Percentiles rank a stretch among this genome's conserved stretches.
These are phyloP conservation scores for Passiflora organensis DNA, from an alignment of 345 rosid genomes.

Conservation along the genomic window DNA sequence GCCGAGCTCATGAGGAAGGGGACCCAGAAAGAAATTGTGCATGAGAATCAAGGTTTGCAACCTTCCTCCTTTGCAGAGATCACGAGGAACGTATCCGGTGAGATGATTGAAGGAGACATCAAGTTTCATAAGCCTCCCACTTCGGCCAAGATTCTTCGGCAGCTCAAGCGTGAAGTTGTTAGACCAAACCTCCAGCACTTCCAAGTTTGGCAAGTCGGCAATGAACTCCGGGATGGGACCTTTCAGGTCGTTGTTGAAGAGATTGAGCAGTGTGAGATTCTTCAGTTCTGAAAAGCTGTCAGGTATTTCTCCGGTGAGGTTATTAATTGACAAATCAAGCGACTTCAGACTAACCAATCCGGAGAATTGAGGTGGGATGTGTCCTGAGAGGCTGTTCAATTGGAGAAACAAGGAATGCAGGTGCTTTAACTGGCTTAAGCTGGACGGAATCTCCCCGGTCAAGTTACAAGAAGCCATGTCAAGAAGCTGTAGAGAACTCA, in stretches of 20 bases:
- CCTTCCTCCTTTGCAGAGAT: slow-evolving; percentile 62
- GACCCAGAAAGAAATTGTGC: slow-evolving; percentile 64
- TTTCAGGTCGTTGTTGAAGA: slow-evolving; percentile 56
- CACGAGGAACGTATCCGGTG: slow-evolving; percentile 62
- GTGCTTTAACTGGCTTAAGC: slow-evolving; percentile 47
- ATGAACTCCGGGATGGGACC: slow-evolving; percentile 63
- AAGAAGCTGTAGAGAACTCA: slow-evolving; percentile 48
- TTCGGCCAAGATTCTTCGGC: slow-evolving; percentile 67
- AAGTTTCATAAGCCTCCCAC: slow-evolving; percentile 45
- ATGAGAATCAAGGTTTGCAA: slow-evolving; percentile 49
- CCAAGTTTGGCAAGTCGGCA: slow-evolving; percentile 64
- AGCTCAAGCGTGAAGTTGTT: slow-evolving; percentile 66
- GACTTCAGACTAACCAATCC: slow-evolving; percentile 56
- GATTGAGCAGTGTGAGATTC: slow-evolving; percentile 49
- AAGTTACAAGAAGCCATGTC: slow-evolving; percentile 70
- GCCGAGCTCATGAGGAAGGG: slow-evolving; percentile 65
- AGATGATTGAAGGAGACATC: slow-evolving; percentile 68
- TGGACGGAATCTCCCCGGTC: slow-evolving; percentile 67
- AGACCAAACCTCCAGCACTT: slow-evolving; percentile 62
- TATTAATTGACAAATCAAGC: slow-evolving; percentile 65
- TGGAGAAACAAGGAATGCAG: slow-evolving; percentile 71
- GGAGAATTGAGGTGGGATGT: slow-evolving; percentile 65
- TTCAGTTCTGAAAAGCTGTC: slow-evolving; percentile 41
- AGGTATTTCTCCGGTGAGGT: slow-evolving; percentile 71
- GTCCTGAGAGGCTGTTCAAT: slow-evolving; percentile 59